A percentile compares a stretch with the other conserved stretches of the same genome.
phyloP scores from a whole-genome alignment of 176 grass and related monocot species.

The Eleusine indica region DNA sequence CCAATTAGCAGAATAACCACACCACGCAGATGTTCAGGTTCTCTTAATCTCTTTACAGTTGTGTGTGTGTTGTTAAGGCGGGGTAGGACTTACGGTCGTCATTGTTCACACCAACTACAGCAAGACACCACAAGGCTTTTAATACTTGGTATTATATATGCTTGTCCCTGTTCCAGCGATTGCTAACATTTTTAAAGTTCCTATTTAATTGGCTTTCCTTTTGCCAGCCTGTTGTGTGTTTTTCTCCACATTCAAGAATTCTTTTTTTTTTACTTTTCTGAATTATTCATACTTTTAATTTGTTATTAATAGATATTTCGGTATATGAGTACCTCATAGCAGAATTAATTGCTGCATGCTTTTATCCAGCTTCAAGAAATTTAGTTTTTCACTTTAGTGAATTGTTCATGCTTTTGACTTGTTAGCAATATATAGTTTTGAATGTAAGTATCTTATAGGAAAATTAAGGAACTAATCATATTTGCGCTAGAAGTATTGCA shows the following conservation, averaged over 20 bases:
- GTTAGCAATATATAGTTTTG: neutral
- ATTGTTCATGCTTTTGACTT: neutral
- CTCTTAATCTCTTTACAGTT: too few relatives aligned
- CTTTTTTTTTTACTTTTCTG: too few relatives aligned
- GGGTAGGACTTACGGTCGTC: neutral
- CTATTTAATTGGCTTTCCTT: neutral
- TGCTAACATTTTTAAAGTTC: neutral
- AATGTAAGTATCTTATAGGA: neutral
- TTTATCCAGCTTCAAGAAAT: too few relatives aligned
- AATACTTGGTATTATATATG: neutral
- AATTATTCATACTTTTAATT: too few relatives aligned
- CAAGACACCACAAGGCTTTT: neutral
- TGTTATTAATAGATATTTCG: too few relatives aligned
- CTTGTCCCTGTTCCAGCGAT: neutral
- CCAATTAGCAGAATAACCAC: neutral
- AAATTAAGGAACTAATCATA: slow-evolving; percentile 6
- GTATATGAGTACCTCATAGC: too few relatives aligned
- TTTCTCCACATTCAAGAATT: too few relatives aligned
- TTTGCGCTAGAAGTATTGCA: neutral
- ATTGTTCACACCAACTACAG: neutral
- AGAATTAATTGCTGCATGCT: too few relatives aligned
- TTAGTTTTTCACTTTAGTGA: neutral
- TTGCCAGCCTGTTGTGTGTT: too few relatives aligned
- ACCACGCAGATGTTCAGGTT: too few relatives aligned
- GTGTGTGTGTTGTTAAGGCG: too few relatives aligned